A percentile compares a stretch with the other conserved stretches of the same genome.
These are phyloP conservation scores for Geotrichum histeridarum DNA, from an alignment of 1,139 yeast genomes.

Conservation along the genomic window DNA sequence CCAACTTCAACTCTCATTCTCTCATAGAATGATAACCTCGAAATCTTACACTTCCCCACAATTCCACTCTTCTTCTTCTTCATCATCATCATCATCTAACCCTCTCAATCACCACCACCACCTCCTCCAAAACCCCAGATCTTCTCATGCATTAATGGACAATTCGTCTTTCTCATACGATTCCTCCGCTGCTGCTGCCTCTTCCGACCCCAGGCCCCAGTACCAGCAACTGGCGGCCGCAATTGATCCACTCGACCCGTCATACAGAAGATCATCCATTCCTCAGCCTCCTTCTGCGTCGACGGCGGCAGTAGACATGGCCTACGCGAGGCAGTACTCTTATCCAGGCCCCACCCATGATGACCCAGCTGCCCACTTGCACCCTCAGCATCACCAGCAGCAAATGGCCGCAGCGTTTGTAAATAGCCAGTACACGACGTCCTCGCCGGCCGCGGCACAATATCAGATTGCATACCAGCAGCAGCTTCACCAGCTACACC, in stretches of 20 bases:
- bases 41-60: too few species aligned
- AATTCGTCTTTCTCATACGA: background rate
- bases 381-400: background rate
- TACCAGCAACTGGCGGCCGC: background rate
- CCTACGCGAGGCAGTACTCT: background rate
- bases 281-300: background rate
- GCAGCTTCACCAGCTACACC: background rate
- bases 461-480: constrained; percentile 5
- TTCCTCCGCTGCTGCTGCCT: background rate
- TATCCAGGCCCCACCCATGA: background rate
- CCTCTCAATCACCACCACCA: background rate
- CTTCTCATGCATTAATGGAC: background rate
- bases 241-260: background rate
- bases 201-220: background rate
- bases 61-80: background rate
- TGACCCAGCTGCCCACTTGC: background rate
- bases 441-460: constrained; percentile 2
- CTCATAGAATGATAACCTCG: background rate
- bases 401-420: background rate
- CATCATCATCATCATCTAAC: background rate
- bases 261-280: background rate
- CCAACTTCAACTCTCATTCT: too few species aligned
- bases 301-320: background rate
- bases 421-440: background rate
- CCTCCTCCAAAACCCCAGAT: background rate